Conservation (phyloP, 768 basidiomycete genomes). For the Pisolithus marmoratus region DNA sequence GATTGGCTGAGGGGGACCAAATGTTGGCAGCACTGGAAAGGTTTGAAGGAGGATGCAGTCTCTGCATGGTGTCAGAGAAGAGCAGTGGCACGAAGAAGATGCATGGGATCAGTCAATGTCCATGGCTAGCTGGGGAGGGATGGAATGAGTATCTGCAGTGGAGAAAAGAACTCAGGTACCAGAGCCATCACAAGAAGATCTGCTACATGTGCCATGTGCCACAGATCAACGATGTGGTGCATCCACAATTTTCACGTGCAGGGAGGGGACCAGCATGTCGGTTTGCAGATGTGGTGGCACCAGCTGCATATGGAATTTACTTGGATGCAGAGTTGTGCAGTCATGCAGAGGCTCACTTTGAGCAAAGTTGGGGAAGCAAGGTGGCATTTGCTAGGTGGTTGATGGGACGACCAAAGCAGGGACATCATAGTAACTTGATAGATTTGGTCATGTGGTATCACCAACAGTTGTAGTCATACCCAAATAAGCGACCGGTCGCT, state of each 20-base stretch:
- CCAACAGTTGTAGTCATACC: too few species aligned
- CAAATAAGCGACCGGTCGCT: too few species aligned
- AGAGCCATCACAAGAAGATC: conserved; percentile 3
- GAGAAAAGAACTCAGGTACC: not conserved
- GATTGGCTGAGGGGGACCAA: too few species aligned
- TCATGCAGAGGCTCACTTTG: not conserved
- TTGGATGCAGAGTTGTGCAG: not conserved
- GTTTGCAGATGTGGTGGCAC: not conserved
- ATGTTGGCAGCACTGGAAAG: too few species aligned
- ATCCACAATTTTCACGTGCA: not conserved
- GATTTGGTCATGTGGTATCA: not conserved
- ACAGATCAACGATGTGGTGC: not conserved
- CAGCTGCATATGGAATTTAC: not conserved
- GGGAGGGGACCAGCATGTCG: not conserved
- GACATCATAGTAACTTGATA: not conserved
- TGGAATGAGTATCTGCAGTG: not conserved
- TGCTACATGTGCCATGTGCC: conserved; percentile 9
- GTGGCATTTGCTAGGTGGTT: not conserved
- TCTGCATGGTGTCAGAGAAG: not conserved
- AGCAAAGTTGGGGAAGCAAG: not conserved
- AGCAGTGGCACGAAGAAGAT: not conserved
- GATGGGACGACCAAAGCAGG: not conserved
- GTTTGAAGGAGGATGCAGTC: too few species aligned
- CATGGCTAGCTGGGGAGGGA: not conserved
- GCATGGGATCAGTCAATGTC: not conserved